These are phyloP conservation scores for Cladophialophora yegresii DNA, from an alignment of 2,329 filamentous ascomycete genomes.

Conservation along the genomic window DNA sequence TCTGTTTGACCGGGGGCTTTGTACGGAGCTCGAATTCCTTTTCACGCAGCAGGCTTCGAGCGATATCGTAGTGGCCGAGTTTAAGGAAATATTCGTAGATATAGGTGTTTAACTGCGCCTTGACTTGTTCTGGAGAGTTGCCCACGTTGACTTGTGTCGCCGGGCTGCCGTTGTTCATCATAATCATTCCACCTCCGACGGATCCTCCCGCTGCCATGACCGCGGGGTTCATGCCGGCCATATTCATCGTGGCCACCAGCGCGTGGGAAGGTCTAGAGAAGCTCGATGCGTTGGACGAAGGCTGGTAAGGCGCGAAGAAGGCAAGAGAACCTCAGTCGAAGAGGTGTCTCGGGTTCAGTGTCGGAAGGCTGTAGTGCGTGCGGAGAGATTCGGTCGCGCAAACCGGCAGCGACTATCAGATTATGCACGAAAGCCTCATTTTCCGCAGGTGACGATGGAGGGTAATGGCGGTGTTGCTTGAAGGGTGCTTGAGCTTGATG, in stretches of 20 bases:
- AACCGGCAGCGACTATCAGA: constrained; percentile 34
- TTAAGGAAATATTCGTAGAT: constrained; percentile 79
- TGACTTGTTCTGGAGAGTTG: constrained; percentile 38
- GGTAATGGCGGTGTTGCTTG: background rate
- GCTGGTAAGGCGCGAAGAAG: constrained; percentile 8
- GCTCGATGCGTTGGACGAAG: background rate
- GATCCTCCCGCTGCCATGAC: constrained; percentile 50
- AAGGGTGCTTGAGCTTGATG: constrained; percentile 3
- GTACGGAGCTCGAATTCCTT: constrained; percentile 62
- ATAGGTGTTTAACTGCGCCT: constrained; percentile 61
- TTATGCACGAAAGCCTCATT: constrained; percentile 26
- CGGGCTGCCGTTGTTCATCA: constrained; percentile 56
- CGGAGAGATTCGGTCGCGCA: constrained; percentile 34
- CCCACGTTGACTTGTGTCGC: constrained; percentile 47
- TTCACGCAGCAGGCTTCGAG: constrained; percentile 70
- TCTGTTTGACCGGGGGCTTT: constrained; percentile 62
- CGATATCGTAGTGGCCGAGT: constrained; percentile 80
- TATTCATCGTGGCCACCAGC: constrained; percentile 50
- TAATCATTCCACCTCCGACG: constrained; percentile 55
- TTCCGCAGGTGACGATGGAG: constrained; percentile 18
- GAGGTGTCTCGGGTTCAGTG: constrained; percentile 23
- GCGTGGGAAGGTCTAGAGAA: constrained; percentile 2
- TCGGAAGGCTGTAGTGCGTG: constrained; percentile 22
- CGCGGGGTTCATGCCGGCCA: constrained; percentile 59
- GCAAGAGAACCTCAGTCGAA: constrained; percentile 14